Evolutionary conservation across 2,329 filamentous ascomycete species (phyloP).

Genomic region (Colletotrichum viniferum): DNA sequence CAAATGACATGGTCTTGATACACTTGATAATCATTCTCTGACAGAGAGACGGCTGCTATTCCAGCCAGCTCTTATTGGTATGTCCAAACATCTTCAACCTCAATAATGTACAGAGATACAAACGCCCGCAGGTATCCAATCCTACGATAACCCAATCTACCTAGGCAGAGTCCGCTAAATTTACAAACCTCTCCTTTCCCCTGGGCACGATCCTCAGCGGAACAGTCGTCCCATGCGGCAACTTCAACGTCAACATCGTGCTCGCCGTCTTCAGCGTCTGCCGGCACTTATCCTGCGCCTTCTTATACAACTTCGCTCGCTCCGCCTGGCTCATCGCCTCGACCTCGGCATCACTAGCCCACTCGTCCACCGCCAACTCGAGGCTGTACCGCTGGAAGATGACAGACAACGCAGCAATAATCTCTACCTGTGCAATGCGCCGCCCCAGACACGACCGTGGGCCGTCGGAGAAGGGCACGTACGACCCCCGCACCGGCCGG

Average conservation of each 20-base stretch:
- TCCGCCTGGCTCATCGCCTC: conserved; percentile 49
- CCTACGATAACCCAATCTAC: background rate
- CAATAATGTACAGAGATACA: background rate
- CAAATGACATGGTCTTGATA: background rate
- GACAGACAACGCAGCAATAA: conserved; percentile 59
- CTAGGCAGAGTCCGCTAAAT: conserved; percentile 32
- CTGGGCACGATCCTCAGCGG: conserved; percentile 72
- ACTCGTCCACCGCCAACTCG: conserved; percentile 71
- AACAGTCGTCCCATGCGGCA: conserved; percentile 63
- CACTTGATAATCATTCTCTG: background rate
- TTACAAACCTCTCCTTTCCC: conserved; percentile 71
- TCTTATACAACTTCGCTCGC: conserved; percentile 60
- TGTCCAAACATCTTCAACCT: background rate
- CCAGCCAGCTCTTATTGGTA: background rate
- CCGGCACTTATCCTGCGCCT: conserved; percentile 61
- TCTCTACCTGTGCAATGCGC: conserved; percentile 64
- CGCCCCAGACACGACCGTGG: conserved; percentile 62
- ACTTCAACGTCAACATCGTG: conserved; percentile 74
- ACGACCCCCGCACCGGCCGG: conserved; percentile 60
- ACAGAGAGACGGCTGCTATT: background rate
- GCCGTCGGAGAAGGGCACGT: conserved; percentile 63
- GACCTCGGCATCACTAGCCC: conserved; percentile 59
- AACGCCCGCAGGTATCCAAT: background rate
- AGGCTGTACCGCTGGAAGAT: conserved; percentile 66
- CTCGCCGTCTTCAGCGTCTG: conserved; percentile 58